Conservation (phyloP, 805 yeast genomes). For the Ogataea minuta region DNA sequence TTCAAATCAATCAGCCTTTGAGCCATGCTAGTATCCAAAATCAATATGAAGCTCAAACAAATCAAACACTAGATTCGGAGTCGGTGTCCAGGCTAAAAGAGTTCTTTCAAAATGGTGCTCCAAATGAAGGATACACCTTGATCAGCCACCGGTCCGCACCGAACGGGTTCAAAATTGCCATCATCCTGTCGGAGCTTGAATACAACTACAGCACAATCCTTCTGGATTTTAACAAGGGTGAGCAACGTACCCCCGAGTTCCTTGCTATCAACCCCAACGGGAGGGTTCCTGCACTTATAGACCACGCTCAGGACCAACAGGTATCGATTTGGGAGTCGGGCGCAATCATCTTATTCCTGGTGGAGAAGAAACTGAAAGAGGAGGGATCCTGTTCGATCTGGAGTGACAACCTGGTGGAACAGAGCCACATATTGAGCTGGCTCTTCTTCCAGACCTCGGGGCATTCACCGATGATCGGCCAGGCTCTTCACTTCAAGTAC, state of each 20-base stretch:
- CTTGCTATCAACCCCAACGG: constrained; percentile 95
- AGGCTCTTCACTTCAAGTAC: constrained; percentile 89
- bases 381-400: constrained; percentile 71
- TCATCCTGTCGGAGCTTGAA: constrained; percentile 79
- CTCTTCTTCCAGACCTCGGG: constrained; percentile 94
- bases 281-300: constrained; percentile 90
- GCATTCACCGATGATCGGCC: constrained; percentile 98
- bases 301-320: constrained; percentile 66
- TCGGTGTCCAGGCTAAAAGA: constrained; percentile 60
- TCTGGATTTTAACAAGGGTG: constrained; percentile 83
- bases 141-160: constrained; percentile 88
- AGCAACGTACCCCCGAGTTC: constrained; percentile 91
- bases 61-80: constrained; percentile 40
- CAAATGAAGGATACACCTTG: constrained; percentile 78
- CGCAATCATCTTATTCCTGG: constrained; percentile 80
- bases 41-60: constrained; percentile 43
- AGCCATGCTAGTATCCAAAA: constrained; percentile 42
- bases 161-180: constrained; percentile 94
- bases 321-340: constrained; percentile 94
- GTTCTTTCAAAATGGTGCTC: constrained; percentile 65
- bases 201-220: constrained; percentile 77
- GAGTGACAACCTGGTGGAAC: constrained; percentile 75
- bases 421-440: constrained; percentile 84
- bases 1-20: constrained; percentile 29
- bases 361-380: constrained; percentile 62